Evolutionary conservation across 768 basidiomycete species (phyloP).

Genomic region (Suillus paluster): DNA sequence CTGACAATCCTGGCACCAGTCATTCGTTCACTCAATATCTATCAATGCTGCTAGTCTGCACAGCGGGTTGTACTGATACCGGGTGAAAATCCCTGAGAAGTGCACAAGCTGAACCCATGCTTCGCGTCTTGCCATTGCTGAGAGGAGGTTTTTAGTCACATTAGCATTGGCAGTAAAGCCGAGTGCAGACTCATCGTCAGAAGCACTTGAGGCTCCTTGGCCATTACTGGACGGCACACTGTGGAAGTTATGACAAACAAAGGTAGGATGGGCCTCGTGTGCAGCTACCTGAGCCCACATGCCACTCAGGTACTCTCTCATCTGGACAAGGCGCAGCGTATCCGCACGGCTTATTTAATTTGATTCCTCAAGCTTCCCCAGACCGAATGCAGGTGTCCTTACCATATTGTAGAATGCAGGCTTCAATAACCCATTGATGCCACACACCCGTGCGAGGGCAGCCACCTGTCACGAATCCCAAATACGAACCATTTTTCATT

Average conservation of each 20-base stretch:
- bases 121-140: neutral
- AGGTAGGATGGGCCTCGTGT: neutral
- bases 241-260: neutral
- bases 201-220: neutral
- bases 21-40: slow-evolving; percentile 25
- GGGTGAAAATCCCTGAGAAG: slow-evolving; percentile 27
- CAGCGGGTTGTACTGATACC: slow-evolving; percentile 38
- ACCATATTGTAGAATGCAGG: slow-evolving; percentile 45
- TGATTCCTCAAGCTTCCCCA: neutral
- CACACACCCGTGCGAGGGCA: slow-evolving; percentile 32
- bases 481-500: no score
- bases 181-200: neutral
- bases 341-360: slow-evolving; percentile 1
- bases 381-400: slow-evolving; percentile 26
- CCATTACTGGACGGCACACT: neutral
- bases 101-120: slow-evolving; percentile 18
- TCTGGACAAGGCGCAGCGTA: slow-evolving; percentile 13
- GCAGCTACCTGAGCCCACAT: slow-evolving; percentile 23
- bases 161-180: neutral
- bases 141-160: neutral
- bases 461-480: no score
- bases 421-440: slow-evolving; percentile 34
- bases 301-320: slow-evolving; percentile 24
- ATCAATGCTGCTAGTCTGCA: slow-evolving; percentile 36
- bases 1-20: slow-evolving; percentile 37